A percentile compares a stretch with the other conserved stretches of the same genome.
Evolutionary conservation across 345 rosid genomes (phyloP).

Genomic region (Stellera chamaejasme): DNA sequence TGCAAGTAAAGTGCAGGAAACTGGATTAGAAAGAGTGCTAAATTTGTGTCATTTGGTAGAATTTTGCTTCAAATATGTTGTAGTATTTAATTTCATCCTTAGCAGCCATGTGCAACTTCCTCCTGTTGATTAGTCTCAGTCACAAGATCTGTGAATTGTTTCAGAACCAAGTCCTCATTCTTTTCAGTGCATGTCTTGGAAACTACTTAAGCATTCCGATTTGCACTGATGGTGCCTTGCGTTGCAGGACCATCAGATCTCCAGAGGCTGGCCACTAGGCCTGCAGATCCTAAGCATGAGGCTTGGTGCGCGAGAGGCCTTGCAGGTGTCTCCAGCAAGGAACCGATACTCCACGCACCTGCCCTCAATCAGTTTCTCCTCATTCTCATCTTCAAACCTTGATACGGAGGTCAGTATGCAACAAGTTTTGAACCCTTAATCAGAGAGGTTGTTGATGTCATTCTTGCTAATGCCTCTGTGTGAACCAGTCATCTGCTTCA

Average conservation of each 20-base stretch:
- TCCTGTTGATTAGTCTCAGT: too few species aligned
- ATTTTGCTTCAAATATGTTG: too few species aligned
- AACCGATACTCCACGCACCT: conserved; percentile 17
- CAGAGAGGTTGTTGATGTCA: not conserved
- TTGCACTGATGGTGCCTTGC: not conserved
- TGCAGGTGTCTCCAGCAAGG: conserved; percentile 15
- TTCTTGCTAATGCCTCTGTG: not conserved
- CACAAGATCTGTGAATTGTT: too few species aligned
- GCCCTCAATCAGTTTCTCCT: conserved; percentile 28
- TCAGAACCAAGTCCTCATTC: too few species aligned
- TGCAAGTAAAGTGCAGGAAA: too few species aligned
- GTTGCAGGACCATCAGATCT: conserved; percentile 28
- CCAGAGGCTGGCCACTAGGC: conserved; percentile 57
- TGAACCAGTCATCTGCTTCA: conserved; percentile 39
- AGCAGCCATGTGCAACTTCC: too few species aligned
- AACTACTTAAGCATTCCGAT: not conserved
- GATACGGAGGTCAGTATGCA: conserved; percentile 35
- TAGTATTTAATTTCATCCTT: too few species aligned
- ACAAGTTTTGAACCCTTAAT: not conserved
- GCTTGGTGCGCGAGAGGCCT: conserved; percentile 18
- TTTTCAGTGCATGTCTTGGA: not conserved
- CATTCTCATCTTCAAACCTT: conserved; percentile 44
- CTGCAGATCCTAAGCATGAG: conserved; percentile 36
- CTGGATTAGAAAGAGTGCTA: too few species aligned
- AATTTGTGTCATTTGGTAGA: too few species aligned